Conservation (phyloP, 176 grass and related monocot genomes). For the Poa annua region DNA sequence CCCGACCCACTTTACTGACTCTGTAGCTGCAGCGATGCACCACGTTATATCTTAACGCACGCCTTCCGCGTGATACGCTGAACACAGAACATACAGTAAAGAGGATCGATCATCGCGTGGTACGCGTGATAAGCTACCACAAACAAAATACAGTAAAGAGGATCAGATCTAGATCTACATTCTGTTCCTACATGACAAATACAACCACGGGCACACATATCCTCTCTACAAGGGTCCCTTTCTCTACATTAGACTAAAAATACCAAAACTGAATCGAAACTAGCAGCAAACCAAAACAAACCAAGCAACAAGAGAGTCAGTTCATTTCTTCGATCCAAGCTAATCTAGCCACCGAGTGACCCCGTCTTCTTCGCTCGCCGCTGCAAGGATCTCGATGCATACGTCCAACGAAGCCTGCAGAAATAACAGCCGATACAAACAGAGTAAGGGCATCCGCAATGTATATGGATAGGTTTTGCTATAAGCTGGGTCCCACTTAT, state of each 20-base stretch:
- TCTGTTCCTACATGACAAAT: neutral
- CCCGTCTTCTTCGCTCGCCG: constrained; percentile 79
- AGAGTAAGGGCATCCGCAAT: too few relatives aligned
- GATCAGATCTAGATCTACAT: constrained; percentile 31
- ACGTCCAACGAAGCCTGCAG: constrained; percentile 77
- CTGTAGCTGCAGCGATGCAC: neutral
- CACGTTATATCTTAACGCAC: neutral
- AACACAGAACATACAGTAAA: neutral
- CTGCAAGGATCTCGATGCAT: constrained; percentile 77
- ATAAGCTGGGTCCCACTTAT: too few relatives aligned
- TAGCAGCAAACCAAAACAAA: constrained; percentile 24
- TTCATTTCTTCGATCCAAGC: neutral
- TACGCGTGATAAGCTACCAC: too few relatives aligned
- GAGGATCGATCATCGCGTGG: constrained; percentile 10
- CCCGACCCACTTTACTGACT: too few relatives aligned
- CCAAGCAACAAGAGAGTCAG: neutral
- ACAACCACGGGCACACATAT: neutral
- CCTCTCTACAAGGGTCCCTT: neutral
- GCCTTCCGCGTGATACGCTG: too few relatives aligned
- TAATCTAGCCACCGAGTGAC: constrained; percentile 78
- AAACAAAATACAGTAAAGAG: neutral
- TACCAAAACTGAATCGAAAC: constrained; percentile 1
- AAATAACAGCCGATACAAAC: neutral
- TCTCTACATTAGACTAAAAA: constrained; percentile 15
- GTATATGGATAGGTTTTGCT: too few relatives aligned